Conservation (phyloP, 495 filamentous ascomycete species). For the Tricharina praecox region DNA sequence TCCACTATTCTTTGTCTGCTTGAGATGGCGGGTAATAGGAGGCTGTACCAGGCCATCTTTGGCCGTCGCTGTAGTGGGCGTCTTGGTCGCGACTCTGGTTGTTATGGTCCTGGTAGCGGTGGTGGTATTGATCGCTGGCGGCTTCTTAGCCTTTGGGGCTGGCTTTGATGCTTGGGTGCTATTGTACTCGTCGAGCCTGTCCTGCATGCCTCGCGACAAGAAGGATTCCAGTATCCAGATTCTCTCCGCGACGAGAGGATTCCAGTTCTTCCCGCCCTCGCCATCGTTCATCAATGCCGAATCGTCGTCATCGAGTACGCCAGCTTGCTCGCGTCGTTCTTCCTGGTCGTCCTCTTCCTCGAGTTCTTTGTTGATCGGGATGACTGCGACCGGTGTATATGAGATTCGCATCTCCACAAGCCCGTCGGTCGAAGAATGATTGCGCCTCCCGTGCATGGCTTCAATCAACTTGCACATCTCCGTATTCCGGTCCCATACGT, state of each 20-base stretch:
- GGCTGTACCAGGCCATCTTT: background rate
- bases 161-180: conserved; percentile 16
- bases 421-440: conserved; percentile 57
- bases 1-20: background rate
- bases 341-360: conserved; percentile 46
- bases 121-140: conserved; percentile 2
- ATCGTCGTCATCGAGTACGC: conserved; percentile 39
- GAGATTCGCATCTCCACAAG: conserved; percentile 59
- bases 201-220: conserved; percentile 50
- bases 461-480: conserved; percentile 31
- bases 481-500: conserved; percentile 33
- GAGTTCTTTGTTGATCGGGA: conserved; percentile 52
- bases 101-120: conserved; percentile 11
- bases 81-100: conserved; percentile 5
- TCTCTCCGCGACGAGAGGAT: conserved; percentile 48
- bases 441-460: conserved; percentile 46
- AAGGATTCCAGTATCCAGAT: conserved; percentile 63
- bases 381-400: conserved; percentile 58
- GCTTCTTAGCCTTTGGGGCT: conserved; percentile 8
- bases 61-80: background rate
- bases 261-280: conserved; percentile 44
- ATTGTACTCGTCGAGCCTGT: conserved; percentile 64
- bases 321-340: conserved; percentile 34
- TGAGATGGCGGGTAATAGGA: background rate
- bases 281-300: conserved; percentile 29